These are phyloP conservation scores for Nicotiana paniculata DNA, from an alignment of 257 asterid genomes.

Conservation along the genomic window DNA sequence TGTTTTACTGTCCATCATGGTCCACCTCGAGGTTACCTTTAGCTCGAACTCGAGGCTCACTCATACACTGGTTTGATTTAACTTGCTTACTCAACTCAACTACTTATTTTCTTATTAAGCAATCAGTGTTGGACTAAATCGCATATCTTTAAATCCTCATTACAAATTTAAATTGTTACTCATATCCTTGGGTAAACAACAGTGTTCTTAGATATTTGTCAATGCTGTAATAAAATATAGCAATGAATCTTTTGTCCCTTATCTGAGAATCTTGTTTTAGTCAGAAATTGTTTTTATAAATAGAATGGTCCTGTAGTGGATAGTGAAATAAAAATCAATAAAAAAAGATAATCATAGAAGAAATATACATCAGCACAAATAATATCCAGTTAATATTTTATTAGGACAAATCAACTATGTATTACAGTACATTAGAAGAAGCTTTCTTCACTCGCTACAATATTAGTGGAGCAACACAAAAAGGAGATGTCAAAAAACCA, in stretches of 20 bases:
- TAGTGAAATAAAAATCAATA: background rate
- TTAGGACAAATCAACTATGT: background rate
- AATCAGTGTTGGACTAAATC: no score
- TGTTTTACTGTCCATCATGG: no score
- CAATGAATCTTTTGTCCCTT: background rate
- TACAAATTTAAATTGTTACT: no score
- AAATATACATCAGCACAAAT: no score
- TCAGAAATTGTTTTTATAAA: background rate
- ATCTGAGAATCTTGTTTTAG: background rate
- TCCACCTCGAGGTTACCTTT: no score
- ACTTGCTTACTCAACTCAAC: no score
- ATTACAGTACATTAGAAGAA: background rate
- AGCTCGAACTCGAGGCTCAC: no score
- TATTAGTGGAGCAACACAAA: background rate
- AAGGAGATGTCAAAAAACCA: background rate
- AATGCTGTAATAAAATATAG: background rate
- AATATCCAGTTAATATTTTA: background rate
- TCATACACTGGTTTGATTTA: no score
- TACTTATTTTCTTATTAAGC: no score
- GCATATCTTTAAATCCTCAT: no score
- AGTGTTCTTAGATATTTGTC: background rate
- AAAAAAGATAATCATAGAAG: background rate
- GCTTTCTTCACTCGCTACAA: background rate
- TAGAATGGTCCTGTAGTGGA: background rate
- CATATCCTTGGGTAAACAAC: no score